Percentiles rank a stretch among this genome's conserved stretches.
Conservation (phyloP, 345 rosid species). For the Mangifera indica region DNA sequence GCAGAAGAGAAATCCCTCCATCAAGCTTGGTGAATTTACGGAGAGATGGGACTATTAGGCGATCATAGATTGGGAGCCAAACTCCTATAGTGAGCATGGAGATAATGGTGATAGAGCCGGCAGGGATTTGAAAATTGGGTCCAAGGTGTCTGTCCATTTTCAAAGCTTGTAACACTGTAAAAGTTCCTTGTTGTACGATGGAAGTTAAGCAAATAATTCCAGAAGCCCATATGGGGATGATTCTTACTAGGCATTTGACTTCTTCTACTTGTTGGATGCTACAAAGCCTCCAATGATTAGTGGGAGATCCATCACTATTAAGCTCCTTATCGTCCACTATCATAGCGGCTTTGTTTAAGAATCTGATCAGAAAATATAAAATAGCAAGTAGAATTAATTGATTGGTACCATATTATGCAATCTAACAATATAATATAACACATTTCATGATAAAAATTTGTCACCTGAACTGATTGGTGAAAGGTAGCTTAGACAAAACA, state of each 20-base stretch:
- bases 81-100: slow-evolving; percentile 48
- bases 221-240: slow-evolving; percentile 57
- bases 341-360: slow-evolving; percentile 65
- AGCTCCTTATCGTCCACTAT: slow-evolving; percentile 50
- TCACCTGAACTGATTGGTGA: slow-evolving; percentile 65
- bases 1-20: slow-evolving; percentile 59
- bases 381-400: no score
- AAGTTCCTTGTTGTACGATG: slow-evolving; percentile 45
- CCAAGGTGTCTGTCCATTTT: slow-evolving; percentile 65
- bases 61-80: slow-evolving; percentile 70
- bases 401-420: not conserved
- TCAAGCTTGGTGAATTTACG: slow-evolving; percentile 38
- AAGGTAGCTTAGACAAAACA: slow-evolving; percentile 45
- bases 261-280: slow-evolving; percentile 72
- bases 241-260: slow-evolving; percentile 53
- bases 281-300: slow-evolving; percentile 50
- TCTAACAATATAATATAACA: not conserved
- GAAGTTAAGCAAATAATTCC: slow-evolving; percentile 43
- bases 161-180: slow-evolving; percentile 48
- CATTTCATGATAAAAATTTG: not conserved
- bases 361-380: slow-evolving; percentile 32
- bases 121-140: slow-evolving; percentile 51
- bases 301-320: slow-evolving; percentile 37
- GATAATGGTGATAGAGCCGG: slow-evolving; percentile 42
- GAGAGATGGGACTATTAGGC: slow-evolving; percentile 42